Evolutionary conservation across 345 rosid genomes (phyloP), one percentile per base, ranked within the genome.

Genomic region (Diplotaxis tenuifolia): DNA sequence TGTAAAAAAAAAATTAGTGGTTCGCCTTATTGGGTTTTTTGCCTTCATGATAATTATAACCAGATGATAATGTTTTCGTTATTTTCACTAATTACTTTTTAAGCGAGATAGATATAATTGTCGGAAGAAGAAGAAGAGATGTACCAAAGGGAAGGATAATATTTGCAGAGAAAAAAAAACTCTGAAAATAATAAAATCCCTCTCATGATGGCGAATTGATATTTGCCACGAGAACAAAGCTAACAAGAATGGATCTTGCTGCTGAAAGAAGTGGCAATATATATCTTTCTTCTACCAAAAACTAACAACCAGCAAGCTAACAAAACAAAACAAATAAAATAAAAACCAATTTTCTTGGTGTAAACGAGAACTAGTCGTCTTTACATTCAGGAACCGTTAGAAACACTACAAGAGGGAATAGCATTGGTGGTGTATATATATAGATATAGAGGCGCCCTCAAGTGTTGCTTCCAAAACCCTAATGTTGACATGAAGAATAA

Each of bases 141-240:
- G 74, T 84, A 38, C 86, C 82, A 73, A 70, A 74, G 82, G 72
- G 40, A 69, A 66, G 73, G 84, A 71, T 25, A n/a, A 21, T 5
- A 6, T 12, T 54, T 18, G 62, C 83, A 82, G 76, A 85, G 36
- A n/a, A n/a, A 74, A 50, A 57, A 50, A 7, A 38, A 16, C 62
- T 63, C 63, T 25, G 62, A 72, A 25, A 58, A 79, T 68, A 7
- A 38, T 14, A 21, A 72, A 74, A 76, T 23, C 45, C 59, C 36
- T 70, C 80, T 65, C 73, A 45, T 71, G 67, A 45, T 5, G 70
- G 34, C 6, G 19, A n/a, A 64, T 83, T 64, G 22, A 57, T 87
- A 14, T 87, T 49, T 76, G 86, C 89, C 87, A 61, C 87, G 59
- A 85, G 89, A 87, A 87, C 92, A 87, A 87, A 82, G 89, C 92